Percentiles rank a stretch among this genome's conserved stretches.
These are phyloP conservation scores for Termitomyces sp. DNA, from an alignment of 768 basidiomycete genomes.

Conservation along the genomic window DNA sequence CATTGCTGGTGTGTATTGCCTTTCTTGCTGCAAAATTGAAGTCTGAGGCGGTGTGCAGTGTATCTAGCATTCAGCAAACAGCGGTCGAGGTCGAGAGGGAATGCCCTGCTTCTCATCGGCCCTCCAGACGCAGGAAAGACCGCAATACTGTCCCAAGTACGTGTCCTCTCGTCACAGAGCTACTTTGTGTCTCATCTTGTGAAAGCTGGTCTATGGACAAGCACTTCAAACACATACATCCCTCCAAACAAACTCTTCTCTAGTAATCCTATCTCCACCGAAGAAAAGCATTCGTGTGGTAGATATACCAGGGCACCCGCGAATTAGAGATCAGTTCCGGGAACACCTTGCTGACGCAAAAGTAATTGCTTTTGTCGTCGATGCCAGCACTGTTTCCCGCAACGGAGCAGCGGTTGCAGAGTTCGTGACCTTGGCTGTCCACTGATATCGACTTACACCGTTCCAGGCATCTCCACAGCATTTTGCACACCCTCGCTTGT, in stretches of 20 bases:
- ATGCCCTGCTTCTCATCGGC: conserved; percentile 70
- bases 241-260: conserved; percentile 62
- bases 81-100: conserved; percentile 44
- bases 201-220: conserved; percentile 62
- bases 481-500: conserved; percentile 65
- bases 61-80: conserved; percentile 37
- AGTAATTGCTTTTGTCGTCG: conserved; percentile 72
- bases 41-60: conserved; percentile 24
- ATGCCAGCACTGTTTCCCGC: conserved; percentile 71
- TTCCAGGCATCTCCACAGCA: conserved; percentile 63
- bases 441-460: not conserved
- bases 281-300: conserved; percentile 48
- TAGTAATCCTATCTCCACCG: conserved; percentile 34
- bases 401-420: conserved; percentile 74
- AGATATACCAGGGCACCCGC: conserved; percentile 84
- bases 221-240: conserved; percentile 70
- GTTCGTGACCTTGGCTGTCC: conserved; percentile 36
- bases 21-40: not conserved
- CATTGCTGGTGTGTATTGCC: conserved; percentile 5
- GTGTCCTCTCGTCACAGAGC: conserved; percentile 18
- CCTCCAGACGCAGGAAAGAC: conserved; percentile 79
- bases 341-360: conserved; percentile 61
- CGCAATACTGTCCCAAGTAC: conserved; percentile 63
- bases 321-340: conserved; percentile 67
- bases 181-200: not conserved